These are phyloP conservation scores for Achaetomiella virescens DNA, from an alignment of 495 filamentous ascomycete genomes.

Conservation along the genomic window DNA sequence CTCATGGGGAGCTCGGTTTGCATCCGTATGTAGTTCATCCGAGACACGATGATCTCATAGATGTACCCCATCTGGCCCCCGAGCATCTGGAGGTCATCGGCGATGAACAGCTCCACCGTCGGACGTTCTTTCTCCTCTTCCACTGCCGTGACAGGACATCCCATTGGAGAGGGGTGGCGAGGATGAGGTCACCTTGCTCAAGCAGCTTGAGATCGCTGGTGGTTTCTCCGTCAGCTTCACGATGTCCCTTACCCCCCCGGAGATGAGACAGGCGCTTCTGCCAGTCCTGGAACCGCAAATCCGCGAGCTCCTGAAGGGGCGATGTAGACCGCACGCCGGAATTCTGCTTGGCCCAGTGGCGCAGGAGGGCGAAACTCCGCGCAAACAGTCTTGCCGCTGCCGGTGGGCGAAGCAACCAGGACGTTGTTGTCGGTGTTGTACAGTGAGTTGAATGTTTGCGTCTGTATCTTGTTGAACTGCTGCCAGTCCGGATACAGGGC, in stretches of 20 bases:
- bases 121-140: slow-evolving; percentile 92
- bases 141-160: slow-evolving; percentile 92
- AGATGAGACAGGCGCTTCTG: slow-evolving; percentile 63
- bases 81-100: slow-evolving; percentile 94
- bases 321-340: slow-evolving; percentile 87
- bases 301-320: slow-evolving; percentile 94
- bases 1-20: slow-evolving; percentile 81
- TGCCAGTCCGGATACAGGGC: slow-evolving; percentile 79
- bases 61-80: slow-evolving; percentile 83
- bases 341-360: slow-evolving; percentile 71
- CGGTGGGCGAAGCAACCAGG: slow-evolving; percentile 81
- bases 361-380: slow-evolving; percentile 88
- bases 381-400: slow-evolving; percentile 94
- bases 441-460: slow-evolving; percentile 90
- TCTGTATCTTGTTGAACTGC: slow-evolving; percentile 95
- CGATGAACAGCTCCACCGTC: slow-evolving; percentile 84
- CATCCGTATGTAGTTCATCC: slow-evolving; percentile 92
- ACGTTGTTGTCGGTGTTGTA: slow-evolving; percentile 89
- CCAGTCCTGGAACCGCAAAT: slow-evolving; percentile 77
- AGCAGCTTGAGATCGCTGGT: slow-evolving; percentile 86
- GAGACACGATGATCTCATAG: slow-evolving; percentile 92
- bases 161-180: slow-evolving; percentile 92
- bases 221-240: slow-evolving; percentile 94
- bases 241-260: slow-evolving; percentile 80
- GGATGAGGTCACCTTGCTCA: slow-evolving; percentile 80